Evolutionary conservation across 495 filamentous ascomycete genomes (phyloP).

Genomic region (Penicillium alfredii): DNA sequence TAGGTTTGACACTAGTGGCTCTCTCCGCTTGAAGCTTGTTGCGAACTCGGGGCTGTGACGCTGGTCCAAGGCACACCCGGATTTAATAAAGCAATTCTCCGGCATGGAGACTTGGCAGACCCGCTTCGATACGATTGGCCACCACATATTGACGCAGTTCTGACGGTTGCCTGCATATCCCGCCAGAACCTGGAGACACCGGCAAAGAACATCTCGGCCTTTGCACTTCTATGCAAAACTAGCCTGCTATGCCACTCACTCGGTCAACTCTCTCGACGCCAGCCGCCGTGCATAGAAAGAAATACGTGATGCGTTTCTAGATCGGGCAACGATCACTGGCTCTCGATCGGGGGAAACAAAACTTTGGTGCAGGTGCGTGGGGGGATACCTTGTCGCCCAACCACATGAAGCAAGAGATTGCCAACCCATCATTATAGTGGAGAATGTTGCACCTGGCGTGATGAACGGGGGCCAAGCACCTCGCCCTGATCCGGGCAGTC

Average conservation of each 20-base stretch:
- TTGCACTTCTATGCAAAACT: too few species aligned
- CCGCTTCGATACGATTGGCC: too few species aligned
- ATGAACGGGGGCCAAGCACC: conserved; percentile 7
- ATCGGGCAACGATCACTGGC: conserved; percentile 13
- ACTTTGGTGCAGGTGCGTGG: conserved; percentile 13
- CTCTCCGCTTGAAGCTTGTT: conserved; percentile 14
- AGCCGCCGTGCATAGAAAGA: too few species aligned
- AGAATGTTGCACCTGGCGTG: conserved; percentile 12
- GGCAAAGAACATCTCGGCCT: neutral
- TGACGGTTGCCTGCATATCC: too few species aligned
- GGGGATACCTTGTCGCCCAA: conserved; percentile 15
- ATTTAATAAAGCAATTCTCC: conserved; percentile 4
- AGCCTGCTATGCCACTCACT: too few species aligned
- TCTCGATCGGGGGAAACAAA: conserved; percentile 13
- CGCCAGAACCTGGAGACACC: too few species aligned
- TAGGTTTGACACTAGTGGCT: conserved; percentile 3
- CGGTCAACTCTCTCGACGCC: too few species aligned
- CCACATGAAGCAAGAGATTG: conserved; percentile 10
- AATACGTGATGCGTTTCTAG: too few species aligned
- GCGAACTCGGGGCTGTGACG: neutral
- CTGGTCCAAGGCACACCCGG: too few species aligned
- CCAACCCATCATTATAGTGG: conserved; percentile 14
- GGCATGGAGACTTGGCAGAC: neutral
- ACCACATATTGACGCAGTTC: too few species aligned
- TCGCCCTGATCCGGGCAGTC: conserved; percentile 2